Evolutionary conservation across 805 yeast genomes (phyloP).

Genomic region (Ogataea siamensis): DNA sequence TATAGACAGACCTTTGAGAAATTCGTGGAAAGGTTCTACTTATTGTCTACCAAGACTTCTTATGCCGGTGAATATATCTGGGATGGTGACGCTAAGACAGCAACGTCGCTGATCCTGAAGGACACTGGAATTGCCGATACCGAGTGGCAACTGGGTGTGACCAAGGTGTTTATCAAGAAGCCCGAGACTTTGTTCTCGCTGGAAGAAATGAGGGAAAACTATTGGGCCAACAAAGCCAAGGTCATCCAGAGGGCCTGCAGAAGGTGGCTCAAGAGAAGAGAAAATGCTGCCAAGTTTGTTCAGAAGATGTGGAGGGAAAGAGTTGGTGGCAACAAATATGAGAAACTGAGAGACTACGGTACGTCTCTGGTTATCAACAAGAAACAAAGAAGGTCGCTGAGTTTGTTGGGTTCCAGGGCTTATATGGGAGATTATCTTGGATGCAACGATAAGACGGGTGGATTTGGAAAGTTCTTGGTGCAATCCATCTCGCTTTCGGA

Average conservation of each 20-base stretch:
- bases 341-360: constrained; percentile 84
- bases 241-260: constrained; percentile 97
- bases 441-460: constrained; percentile 68
- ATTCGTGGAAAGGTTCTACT: constrained; percentile 90
- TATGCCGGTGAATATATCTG: constrained; percentile 78
- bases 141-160: constrained; percentile 89
- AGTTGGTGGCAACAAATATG: constrained; percentile 72
- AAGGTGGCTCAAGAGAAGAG: constrained; percentile 72
- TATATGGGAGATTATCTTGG: constrained; percentile 93
- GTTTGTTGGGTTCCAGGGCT: constrained; percentile 82
- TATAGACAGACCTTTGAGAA: constrained; percentile 95
- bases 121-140: constrained; percentile 65
- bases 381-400: constrained; percentile 88
- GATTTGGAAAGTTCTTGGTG: constrained; percentile 73
- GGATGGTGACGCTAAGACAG: constrained; percentile 53
- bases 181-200: constrained; percentile 95
- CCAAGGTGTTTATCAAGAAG: constrained; percentile 91
- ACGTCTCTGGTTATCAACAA: constrained; percentile 63
- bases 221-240: constrained; percentile 98
- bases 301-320: constrained; percentile 82
- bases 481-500: constrained; percentile 70
- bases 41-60: constrained; percentile 83
- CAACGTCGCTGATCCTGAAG: constrained; percentile 48
- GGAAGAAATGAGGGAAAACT: constrained; percentile 94
- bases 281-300: constrained; percentile 78